Conservation (phyloP, 306 rosid genomes). For the Oemleria cerasiformis region DNA sequence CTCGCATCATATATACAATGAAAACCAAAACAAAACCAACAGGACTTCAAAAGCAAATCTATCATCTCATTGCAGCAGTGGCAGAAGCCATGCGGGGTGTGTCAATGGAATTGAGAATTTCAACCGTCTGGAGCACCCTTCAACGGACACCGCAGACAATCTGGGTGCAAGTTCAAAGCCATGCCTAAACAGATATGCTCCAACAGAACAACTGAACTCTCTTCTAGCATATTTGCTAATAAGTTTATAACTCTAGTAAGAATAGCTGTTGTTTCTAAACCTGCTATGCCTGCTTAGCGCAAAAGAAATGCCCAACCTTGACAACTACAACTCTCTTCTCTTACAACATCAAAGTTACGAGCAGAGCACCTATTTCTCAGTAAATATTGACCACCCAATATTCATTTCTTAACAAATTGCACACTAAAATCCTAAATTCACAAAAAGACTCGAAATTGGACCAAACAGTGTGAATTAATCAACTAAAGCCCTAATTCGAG, state of each 20-base stretch:
- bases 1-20: neutral
- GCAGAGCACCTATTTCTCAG: neutral
- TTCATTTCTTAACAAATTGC: constrained; percentile 4
- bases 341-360: neutral
- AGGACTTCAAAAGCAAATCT: neutral
- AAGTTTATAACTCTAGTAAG: neutral
- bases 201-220: neutral
- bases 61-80: too few relatives aligned
- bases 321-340: neutral
- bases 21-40: neutral
- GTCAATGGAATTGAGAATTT: neutral
- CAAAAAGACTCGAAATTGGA: neutral
- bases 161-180: neutral
- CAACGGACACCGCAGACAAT: neutral
- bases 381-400: neutral
- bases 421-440: neutral
- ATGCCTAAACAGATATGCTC: neutral
- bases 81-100: too few relatives aligned
- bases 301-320: neutral
- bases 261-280: neutral
- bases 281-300: neutral
- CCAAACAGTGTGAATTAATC: neutral
- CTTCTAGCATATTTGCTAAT: neutral
- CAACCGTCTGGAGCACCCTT: neutral
- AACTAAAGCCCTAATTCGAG: neutral